phyloP scores from a whole-genome alignment of 2,329 filamentous ascomycete species.

The Sclerotinia minor region DNA sequence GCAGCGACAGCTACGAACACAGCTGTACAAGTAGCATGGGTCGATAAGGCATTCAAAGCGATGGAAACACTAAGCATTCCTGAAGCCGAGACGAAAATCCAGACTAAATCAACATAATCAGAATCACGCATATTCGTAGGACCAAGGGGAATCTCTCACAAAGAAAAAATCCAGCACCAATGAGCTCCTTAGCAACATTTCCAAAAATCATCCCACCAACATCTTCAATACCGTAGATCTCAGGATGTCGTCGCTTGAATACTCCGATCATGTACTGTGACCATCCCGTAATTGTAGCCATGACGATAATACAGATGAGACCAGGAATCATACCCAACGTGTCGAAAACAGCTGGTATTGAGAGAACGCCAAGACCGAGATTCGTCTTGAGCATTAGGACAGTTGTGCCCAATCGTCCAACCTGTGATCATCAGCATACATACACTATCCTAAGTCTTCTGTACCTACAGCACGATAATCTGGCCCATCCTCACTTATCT shows the following conservation, averaged over 20 bases:
- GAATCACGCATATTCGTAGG: conserved; percentile 60
- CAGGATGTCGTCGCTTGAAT: conserved; percentile 44
- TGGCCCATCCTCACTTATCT: conserved; percentile 20
- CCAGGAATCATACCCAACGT: conserved; percentile 46
- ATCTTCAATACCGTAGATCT: conserved; percentile 46
- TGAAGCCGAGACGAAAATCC: conserved; percentile 40
- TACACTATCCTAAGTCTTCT: not conserved
- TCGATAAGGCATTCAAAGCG: conserved; percentile 57
- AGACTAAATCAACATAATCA: conserved; percentile 1
- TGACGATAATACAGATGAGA: conserved; percentile 44
- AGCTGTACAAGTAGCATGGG: conserved; percentile 59
- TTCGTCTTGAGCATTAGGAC: conserved; percentile 42
- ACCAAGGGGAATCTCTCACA: conserved; percentile 32
- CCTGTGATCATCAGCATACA: not conserved
- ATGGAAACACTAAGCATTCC: conserved; percentile 23
- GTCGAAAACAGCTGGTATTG: conserved; percentile 46
- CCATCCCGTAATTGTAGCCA: conserved; percentile 46
- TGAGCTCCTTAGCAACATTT: conserved; percentile 4
- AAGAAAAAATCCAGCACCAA: conserved; percentile 16
- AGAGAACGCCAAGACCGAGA: conserved; percentile 47
- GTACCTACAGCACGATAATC: conserved; percentile 18
- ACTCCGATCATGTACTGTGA: conserved; percentile 54
- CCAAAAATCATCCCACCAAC: conserved; percentile 13
- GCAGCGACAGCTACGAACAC: conserved; percentile 57
- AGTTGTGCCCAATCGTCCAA: conserved; percentile 34